Evolutionary conservation across 2,329 filamentous ascomycete species (phyloP).

Genomic region (Clarireedia hainanense): DNA sequence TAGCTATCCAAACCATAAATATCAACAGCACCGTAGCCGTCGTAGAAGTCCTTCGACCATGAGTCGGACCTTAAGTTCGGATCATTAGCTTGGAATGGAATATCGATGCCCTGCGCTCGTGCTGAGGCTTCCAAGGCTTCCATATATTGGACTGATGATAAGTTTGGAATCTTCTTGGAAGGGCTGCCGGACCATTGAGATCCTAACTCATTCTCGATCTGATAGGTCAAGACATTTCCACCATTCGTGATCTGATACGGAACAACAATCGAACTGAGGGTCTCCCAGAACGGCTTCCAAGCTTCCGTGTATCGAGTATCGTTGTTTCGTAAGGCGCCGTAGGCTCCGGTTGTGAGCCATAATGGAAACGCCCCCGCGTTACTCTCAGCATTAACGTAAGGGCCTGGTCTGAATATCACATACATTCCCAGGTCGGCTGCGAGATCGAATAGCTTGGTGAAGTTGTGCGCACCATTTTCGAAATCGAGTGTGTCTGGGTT

Average conservation of each 20-base stretch:
- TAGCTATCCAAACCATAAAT: slow-evolving; percentile 45
- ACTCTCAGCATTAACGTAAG: slow-evolving; percentile 57
- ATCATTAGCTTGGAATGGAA: slow-evolving; percentile 51
- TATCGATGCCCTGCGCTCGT: slow-evolving; percentile 47
- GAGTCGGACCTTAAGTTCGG: slow-evolving; percentile 50
- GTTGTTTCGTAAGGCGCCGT: slow-evolving; percentile 44
- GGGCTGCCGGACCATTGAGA: slow-evolving; percentile 35
- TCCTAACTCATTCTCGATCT: slow-evolving; percentile 49
- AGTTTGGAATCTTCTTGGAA: slow-evolving; percentile 38
- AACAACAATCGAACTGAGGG: slow-evolving; percentile 42
- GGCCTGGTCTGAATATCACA: slow-evolving; percentile 62
- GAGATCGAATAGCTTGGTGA: slow-evolving; percentile 64
- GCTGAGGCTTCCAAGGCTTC: slow-evolving; percentile 45
- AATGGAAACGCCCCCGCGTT: slow-evolving; percentile 54
- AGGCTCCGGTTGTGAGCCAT: slow-evolving; percentile 54
- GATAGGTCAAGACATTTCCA: slow-evolving; percentile 47
- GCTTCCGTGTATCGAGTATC: slow-evolving; percentile 44
- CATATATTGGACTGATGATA: slow-evolving; percentile 47
- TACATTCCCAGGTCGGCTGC: slow-evolving; percentile 66
- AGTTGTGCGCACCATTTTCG: slow-evolving; percentile 47
- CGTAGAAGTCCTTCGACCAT: slow-evolving; percentile 54
- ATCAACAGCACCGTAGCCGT: slow-evolving; percentile 47
- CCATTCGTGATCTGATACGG: slow-evolving; percentile 49
- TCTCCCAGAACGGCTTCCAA: slow-evolving; percentile 45
- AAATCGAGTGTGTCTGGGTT: slow-evolving; percentile 65